Base-by-base conservation (phyloP, 1,139 yeast genomes). In the Diutina sp. region DNA sequence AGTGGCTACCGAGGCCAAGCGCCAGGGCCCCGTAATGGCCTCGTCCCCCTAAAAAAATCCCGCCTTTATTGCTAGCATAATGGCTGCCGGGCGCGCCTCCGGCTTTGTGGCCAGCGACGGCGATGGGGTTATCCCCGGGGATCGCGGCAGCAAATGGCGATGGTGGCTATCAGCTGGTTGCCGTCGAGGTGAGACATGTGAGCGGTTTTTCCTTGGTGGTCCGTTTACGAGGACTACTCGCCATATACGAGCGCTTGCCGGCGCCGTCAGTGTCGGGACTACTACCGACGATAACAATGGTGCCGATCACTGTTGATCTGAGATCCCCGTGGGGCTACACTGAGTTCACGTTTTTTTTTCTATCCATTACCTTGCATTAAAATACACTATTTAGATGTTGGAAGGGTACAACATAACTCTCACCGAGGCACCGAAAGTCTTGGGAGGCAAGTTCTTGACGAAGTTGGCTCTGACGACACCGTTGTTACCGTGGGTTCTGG, bases 401-500 rank as follows among this genome's bases (percentile, higher is more conserved):
- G 98, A 93, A 82, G 99, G 99, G 90, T 93, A 93, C 81, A 93
- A 91, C 96, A 93, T 90, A 84, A 93, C 86, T 85, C 99, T 90
- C 77, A 93, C 98, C 67, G 97, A 87, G 76, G 99, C 97, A 83
- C 99, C 99, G 77, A 93, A 90, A 70, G 98, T 90, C 89, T 91
- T 90, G 71, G 99, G 91, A 79, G 99, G 99, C 76, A 93, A 87
- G 91, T 93, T 93, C 82, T 89, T 86, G 82, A 89, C 91, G 95
- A 93, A 93, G 82, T 85, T 89, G 74, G 99, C 99, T 83, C 99
- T 93, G 70, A 93, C 97, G 69, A 89, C 82, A 81, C 99, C 99
- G 72, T 87, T 82, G 93, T 86, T 89, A 79, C 99, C 99, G 87
- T 93, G 99, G 69, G 97, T 81, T 86, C 98, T 90, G 81, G 95